A percentile compares a stretch with the other conserved stretches of the same genome.
Conservation (phyloP, 2,329 filamentous ascomycete genomes). For the Nothophoma quercina region DNA sequence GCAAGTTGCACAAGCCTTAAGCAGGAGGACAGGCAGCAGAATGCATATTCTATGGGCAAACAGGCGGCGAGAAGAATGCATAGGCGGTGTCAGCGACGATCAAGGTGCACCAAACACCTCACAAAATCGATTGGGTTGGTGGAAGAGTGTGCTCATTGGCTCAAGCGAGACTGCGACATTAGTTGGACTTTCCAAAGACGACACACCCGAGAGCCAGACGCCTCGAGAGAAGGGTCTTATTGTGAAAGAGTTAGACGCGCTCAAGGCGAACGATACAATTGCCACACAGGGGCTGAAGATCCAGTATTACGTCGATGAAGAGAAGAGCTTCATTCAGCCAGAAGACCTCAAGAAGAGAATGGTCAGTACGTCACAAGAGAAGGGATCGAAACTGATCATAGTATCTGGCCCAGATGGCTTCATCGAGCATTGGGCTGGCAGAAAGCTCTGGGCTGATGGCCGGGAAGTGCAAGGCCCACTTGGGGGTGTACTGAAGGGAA, state of each 20-base stretch:
- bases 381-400: slow-evolving; percentile 72
- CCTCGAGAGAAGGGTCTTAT: slow-evolving; percentile 56
- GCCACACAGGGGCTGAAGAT: slow-evolving; percentile 55
- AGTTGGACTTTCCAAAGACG: slow-evolving; percentile 12
- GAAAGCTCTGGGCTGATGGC: slow-evolving; percentile 77
- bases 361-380: slow-evolving; percentile 26
- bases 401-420: slow-evolving; percentile 94
- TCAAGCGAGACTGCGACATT: slow-evolving; percentile 16
- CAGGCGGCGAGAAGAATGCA: slow-evolving; percentile 70
- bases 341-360: slow-evolving; percentile 45
- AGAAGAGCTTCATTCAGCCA: slow-evolving; percentile 68
- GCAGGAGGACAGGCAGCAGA: slow-evolving; percentile 52
- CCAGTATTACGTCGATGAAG: slow-evolving; percentile 83
- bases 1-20: slow-evolving; percentile 74
- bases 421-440: slow-evolving; percentile 78
- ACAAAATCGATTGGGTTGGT: slow-evolving; percentile 32
- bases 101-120: slow-evolving; percentile 1
- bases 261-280: slow-evolving; percentile 58
- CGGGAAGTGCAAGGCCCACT: slow-evolving; percentile 77
- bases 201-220: slow-evolving; percentile 1
- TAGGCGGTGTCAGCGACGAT: slow-evolving; percentile 65
- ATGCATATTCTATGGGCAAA: slow-evolving; percentile 87
- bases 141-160: slow-evolving; percentile 37
- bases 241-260: slow-evolving; percentile 66
- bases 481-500: slow-evolving; percentile 69